phyloP scores from a whole-genome alignment of 495 filamentous ascomycete species.

The Xylaria intraflava region DNA sequence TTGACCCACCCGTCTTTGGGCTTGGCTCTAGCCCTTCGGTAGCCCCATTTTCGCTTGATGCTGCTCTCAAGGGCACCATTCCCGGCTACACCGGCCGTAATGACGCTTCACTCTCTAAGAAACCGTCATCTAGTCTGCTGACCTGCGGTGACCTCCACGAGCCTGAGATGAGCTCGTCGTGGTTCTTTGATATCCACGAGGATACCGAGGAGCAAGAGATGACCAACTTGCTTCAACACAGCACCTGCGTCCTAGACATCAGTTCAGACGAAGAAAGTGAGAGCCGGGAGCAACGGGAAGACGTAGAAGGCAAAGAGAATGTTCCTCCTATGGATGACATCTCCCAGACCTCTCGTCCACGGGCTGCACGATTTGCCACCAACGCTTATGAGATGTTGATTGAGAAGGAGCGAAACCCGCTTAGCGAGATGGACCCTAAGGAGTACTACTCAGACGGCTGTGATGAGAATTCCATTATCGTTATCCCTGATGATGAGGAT shows the following conservation, averaged over 20 bases:
- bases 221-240: constrained; percentile 86
- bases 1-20: constrained; percentile 50
- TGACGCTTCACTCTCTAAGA: constrained; percentile 14
- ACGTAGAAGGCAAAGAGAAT: constrained; percentile 75
- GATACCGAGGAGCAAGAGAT: constrained; percentile 84
- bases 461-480: constrained; percentile 52
- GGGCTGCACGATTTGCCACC: constrained; percentile 11
- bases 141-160: constrained; percentile 23
- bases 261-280: constrained; percentile 59
- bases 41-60: constrained; percentile 69
- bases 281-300: constrained; percentile 45
- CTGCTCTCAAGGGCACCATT: constrained; percentile 65
- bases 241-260: constrained; percentile 79
- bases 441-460: constrained; percentile 69
- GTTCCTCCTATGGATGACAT: constrained; percentile 64
- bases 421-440: constrained; percentile 61
- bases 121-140: constrained; percentile 8
- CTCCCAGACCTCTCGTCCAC: constrained; percentile 40
- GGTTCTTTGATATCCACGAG: constrained; percentile 94
- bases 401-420: constrained; percentile 54
- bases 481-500: constrained; percentile 54
- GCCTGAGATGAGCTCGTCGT: constrained; percentile 53
- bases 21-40: constrained; percentile 26
- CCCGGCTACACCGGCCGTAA: constrained; percentile 43
- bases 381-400: constrained; percentile 36